Base-by-base conservation (phyloP, 352 stramenopile species). In the Thraustotheca clavata region DNA sequence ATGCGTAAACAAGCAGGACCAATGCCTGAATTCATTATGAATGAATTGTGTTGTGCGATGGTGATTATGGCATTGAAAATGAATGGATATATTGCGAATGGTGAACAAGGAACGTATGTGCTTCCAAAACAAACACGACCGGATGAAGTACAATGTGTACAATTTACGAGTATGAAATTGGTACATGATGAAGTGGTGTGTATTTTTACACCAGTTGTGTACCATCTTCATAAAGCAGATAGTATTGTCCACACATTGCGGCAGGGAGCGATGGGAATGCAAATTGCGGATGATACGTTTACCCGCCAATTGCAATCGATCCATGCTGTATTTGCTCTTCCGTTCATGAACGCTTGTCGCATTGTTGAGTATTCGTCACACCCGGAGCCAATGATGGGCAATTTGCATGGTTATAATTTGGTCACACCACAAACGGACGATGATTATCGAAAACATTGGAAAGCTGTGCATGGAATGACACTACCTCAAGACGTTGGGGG, bases 361-460 rank as follows among this genome's bases (percentile, higher is more conserved):
- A 39, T 80, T 2, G 49, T 77, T 7, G 57, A 65, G 61, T 68
- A 69, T 55, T 35, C 48, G 18, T 12, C 50, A 14, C 24, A 39
- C 12, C 2, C 24, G 33, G 59, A 24, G 36, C 33, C 31, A 0
- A 40, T 26, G 20, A 54, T 20, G 18, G 41, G 50, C 47, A 34
- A 54, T n/a, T 27, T n/a, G 33, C 31, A 14, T 24, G 69, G 57
- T 34, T 65, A 59, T 11, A 39, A 57, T 36, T 50, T 40, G 46
- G 40, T 67, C 47, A 34, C 40, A 34, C 74, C 70, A 20, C 40
- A 54, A 46, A 71, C 67, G 3, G 63, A 76, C n/a, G 63, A 69
- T 35, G 72, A 81, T 5, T 79, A 73, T 35, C 67, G 70, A 59
- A 49, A 22, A 11, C 76, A 79, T 24, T 81, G 74, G 74, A 31